These are phyloP conservation scores for Rhynchospora pubera DNA, from an alignment of 176 grass and related monocot species.

Conservation along the genomic window DNA sequence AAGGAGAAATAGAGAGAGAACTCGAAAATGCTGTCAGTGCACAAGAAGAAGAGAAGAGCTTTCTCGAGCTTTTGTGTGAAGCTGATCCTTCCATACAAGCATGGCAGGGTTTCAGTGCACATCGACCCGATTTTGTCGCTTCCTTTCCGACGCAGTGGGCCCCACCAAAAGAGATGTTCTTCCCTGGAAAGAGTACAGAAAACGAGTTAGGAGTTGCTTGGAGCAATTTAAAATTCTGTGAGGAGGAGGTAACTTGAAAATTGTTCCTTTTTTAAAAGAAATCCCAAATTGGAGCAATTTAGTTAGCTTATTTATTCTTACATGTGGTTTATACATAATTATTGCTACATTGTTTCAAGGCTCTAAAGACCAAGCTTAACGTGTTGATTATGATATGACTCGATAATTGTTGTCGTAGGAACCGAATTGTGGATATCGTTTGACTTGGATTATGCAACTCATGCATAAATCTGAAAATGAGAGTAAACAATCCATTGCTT, in stretches of 20 bases:
- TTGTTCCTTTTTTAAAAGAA: background rate
- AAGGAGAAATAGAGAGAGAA: background rate
- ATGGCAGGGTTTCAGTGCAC: background rate
- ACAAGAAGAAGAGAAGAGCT: background rate
- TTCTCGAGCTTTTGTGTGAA: background rate
- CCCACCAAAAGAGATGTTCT: background rate
- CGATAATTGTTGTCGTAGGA: too few species aligned
- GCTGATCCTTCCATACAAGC: background rate
- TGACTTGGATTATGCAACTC: too few species aligned
- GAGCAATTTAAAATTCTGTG: background rate
- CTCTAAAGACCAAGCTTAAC: too few species aligned
- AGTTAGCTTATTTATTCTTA: too few species aligned
- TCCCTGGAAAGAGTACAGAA: background rate
- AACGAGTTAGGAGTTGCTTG: background rate
- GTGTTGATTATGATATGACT: too few species aligned
- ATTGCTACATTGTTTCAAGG: too few species aligned
- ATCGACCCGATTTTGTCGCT: background rate
- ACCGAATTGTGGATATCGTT: too few species aligned
- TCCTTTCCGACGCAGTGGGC: background rate
- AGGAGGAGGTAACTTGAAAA: background rate
- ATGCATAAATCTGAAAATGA: too few species aligned
- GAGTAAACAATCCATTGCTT: too few species aligned
- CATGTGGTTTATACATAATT: too few species aligned
- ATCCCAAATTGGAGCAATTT: background rate
- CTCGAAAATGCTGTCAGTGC: background rate